Base-by-base conservation (phyloP, 352 stramenopile genomes). In the Aphanomyces stellatus region DNA sequence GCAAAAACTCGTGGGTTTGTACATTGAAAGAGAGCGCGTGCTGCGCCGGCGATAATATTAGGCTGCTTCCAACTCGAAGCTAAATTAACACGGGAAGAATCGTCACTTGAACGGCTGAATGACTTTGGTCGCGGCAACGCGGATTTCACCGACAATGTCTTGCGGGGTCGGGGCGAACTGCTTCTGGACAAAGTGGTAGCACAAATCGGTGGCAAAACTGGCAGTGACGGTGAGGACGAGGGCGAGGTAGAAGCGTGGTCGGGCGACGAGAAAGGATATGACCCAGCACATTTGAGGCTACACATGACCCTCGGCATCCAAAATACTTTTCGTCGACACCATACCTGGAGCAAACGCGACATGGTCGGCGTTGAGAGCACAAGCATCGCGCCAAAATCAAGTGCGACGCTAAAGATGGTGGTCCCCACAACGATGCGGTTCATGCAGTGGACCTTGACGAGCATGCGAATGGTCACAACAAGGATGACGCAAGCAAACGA, bases 1-100 rank as follows among this genome's bases (percentile, higher is more conserved):
- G 11, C 55, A 51, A 64, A 64, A 64, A 30, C 55, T 64, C 37
- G 37, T 64, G 24, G 25, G 35, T 3, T 31, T 64, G 17, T 64
- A 64, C 25, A 64, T 64, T 35, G 55, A 64, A 11, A 64, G 51
- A 34, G 35, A 37, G 5, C n/a, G n/a, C n/a, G n/a, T n/a, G n/a
- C n/a, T n/a, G n/a, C n/a, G n/a, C n/a, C n/a, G n/a, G n/a, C n/a
- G n/a, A n/a, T n/a, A n/a, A n/a, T n/a, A n/a, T n/a, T n/a, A n/a
- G n/a, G n/a, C n/a, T n/a, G n/a, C n/a, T n/a, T n/a, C n/a, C n/a
- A n/a, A n/a, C n/a, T n/a, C n/a, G n/a, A n/a, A n/a, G n/a, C n/a
- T n/a, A n/a, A n/a, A n/a, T n/a, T n/a, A n/a, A n/a, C n/a, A n/a
- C n/a, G n/a, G n/a, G n/a, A n/a, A n/a, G n/a, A n/a, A n/a, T n/a